Conservation (phyloP, 169 alveolate genomes). For the Plasmodium cynomolgi region DNA sequence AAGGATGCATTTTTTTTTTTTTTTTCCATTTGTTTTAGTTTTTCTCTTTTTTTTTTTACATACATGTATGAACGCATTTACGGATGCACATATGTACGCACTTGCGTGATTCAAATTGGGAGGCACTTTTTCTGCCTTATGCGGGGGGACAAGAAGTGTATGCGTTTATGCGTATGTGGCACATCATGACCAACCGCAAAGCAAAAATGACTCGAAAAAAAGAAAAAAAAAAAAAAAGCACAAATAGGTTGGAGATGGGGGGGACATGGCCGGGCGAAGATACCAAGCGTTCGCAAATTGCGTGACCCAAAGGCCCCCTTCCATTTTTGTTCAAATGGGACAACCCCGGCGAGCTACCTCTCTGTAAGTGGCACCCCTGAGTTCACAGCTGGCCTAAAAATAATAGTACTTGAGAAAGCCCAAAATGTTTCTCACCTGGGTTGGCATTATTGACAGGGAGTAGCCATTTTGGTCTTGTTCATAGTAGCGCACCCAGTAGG, state of each 20-base stretch:
- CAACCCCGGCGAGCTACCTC: not conserved
- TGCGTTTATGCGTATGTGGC: not conserved
- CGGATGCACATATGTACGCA: not conserved
- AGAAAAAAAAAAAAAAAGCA: not conserved
- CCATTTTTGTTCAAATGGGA: not conserved
- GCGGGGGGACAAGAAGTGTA: not conserved
- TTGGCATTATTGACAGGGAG: constrained; percentile 77
- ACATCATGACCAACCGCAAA: not conserved
- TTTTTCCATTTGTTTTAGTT: not conserved
- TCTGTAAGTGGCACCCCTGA: not conserved
- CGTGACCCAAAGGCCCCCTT: not conserved
- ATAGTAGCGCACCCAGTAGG: constrained; percentile 78
- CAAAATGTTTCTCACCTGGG: constrained; percentile 74
- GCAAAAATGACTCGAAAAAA: not conserved
- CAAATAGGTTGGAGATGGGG: not conserved
- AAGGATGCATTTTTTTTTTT: not conserved
- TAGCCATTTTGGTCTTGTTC: constrained; percentile 86
- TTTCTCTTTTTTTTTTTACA: not conserved
- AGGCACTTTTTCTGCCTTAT: not conserved
- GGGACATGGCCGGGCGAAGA: not conserved
- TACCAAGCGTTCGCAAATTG: not conserved
- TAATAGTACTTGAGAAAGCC: constrained; percentile 78
- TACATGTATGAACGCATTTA: not conserved
- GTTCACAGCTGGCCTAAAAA: constrained; percentile 12
- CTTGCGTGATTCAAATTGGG: not conserved